These are phyloP conservation scores for Fusarium robinianum DNA, from an alignment of 2,329 filamentous ascomycete genomes.

Conservation along the genomic window DNA sequence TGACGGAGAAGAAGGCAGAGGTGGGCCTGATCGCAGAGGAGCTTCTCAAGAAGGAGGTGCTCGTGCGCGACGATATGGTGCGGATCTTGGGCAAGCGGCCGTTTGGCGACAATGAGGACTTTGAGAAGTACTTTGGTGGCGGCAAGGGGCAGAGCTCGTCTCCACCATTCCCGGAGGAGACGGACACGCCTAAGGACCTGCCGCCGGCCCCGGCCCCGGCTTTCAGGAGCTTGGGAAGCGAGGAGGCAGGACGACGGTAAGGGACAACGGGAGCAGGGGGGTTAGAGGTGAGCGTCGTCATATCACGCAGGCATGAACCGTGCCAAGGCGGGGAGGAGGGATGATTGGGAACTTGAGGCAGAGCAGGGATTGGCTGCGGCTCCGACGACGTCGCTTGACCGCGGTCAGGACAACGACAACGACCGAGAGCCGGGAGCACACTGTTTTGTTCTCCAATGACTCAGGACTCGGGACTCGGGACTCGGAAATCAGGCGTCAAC, in stretches of 20 bases:
- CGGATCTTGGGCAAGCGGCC: conserved; percentile 82
- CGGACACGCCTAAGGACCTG: conserved; percentile 45
- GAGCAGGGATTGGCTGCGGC: conserved; percentile 29
- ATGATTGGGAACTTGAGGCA: conserved; percentile 28
- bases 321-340: conserved; percentile 18
- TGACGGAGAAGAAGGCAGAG: conserved; percentile 85
- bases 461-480: conserved; percentile 1
- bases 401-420: neutral
- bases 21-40: conserved; percentile 92
- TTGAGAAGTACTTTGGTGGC: conserved; percentile 88
- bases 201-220: conserved; percentile 46
- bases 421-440: neutral
- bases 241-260: conserved; percentile 8
- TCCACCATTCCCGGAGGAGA: conserved; percentile 56
- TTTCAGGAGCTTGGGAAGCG: conserved; percentile 39
- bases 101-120: conserved; percentile 83
- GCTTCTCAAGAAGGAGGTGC: conserved; percentile 86
- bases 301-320: neutral
- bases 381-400: conserved; percentile 13
- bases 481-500: too few relatives aligned
- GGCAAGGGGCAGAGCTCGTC: conserved; percentile 61
- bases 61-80: conserved; percentile 90
- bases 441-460: neutral
- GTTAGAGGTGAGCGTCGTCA: neutral
- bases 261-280: neutral